Evolutionary conservation across 208 protist genomes (phyloP).

Genomic region (Trypanosoma mega): DNA sequence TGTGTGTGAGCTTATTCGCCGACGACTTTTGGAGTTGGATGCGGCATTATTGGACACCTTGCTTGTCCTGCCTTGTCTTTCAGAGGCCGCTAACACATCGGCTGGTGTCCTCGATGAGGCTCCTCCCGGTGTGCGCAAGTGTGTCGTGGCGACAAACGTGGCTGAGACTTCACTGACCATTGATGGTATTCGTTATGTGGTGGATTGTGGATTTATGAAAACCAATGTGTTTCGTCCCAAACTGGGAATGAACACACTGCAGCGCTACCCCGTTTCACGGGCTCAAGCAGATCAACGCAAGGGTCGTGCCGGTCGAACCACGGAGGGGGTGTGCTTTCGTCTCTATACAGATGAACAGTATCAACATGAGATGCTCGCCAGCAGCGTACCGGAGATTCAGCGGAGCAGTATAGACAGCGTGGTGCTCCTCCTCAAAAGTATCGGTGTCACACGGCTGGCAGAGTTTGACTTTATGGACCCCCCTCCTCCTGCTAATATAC

Average conservation of each 20-base stretch:
- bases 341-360: constrained; percentile 97
- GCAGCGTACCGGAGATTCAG: constrained; percentile 97
- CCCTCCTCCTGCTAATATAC: constrained; percentile 94
- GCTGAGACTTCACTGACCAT: constrained; percentile 99
- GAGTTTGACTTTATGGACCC: constrained; percentile 99
- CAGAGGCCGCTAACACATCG: constrained; percentile 85
- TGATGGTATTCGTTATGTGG: constrained; percentile 95
- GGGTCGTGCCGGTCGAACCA: constrained; percentile 98
- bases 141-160: constrained; percentile 99
- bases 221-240: constrained; percentile 98
- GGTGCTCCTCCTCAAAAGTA: constrained; percentile 95
- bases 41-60: constrained; percentile 94
- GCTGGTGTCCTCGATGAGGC: constrained; percentile 95
- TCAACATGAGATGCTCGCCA: constrained; percentile 95
- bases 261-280: constrained; percentile 95
- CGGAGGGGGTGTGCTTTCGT: constrained; percentile 93
- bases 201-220: constrained; percentile 98
- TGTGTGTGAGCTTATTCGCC: constrained; percentile 83
- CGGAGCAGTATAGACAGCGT: constrained; percentile 96
- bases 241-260: constrained; percentile 96
- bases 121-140: constrained; percentile 94
- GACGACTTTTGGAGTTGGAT: constrained; percentile 85
- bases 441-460: constrained; percentile 93
- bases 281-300: constrained; percentile 97
- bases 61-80: constrained; percentile 88